Conservation (phyloP, 257 asterid species). For the Nicotiana undulata region DNA sequence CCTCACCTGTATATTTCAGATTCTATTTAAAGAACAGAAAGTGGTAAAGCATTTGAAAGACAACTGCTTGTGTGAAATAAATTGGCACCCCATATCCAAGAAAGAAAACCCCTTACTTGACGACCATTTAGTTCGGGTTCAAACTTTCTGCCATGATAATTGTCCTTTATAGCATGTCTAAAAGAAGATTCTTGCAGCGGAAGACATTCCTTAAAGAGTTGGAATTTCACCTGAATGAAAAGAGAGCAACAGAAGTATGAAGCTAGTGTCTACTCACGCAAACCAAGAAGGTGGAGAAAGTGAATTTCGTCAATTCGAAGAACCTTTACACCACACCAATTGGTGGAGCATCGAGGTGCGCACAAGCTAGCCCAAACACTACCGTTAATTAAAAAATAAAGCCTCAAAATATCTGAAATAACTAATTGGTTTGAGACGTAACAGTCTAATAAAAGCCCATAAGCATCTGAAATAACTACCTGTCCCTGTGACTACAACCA, state of each 20-base stretch:
- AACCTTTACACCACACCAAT: neutral
- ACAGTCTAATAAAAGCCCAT: too few relatives aligned
- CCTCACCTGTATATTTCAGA: constrained; percentile 34
- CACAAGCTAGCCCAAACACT: too few relatives aligned
- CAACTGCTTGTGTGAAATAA: neutral
- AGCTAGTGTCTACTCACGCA: neutral
- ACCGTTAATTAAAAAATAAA: too few relatives aligned
- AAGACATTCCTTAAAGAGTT: constrained; percentile 57
- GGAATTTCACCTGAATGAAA: constrained; percentile 62
- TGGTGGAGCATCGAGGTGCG: too few relatives aligned
- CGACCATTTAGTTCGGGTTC: constrained; percentile 53
- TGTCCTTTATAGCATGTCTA: constrained; percentile 45
- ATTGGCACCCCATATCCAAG: neutral
- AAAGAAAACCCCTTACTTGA: constrained; percentile 41
- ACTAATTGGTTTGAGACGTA: too few relatives aligned
- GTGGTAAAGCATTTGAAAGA: neutral
- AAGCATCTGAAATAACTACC: too few relatives aligned
- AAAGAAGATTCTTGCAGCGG: constrained; percentile 60
- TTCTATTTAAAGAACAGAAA: neutral
- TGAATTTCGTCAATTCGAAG: neutral
- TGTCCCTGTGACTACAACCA: neutral
- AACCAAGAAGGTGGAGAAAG: neutral
- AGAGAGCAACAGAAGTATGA: constrained; percentile 13
- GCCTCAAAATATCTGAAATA: too few relatives aligned
- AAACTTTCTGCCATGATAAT: constrained; percentile 51